Conservation (phyloP, 2,329 filamentous ascomycete species). For the Ceratocystis colombiana region DNA sequence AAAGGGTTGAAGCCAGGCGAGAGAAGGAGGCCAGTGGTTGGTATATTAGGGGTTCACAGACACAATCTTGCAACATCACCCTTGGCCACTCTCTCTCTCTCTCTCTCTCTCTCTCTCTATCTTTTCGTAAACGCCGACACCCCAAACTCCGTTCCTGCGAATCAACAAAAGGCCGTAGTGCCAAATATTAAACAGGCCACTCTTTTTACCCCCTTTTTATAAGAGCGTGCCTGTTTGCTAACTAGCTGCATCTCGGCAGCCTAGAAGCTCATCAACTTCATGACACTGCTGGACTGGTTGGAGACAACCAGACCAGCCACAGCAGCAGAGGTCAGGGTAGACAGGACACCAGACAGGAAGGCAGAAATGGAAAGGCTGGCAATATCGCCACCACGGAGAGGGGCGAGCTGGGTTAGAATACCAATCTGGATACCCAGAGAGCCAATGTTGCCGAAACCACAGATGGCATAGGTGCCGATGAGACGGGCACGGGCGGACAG, state of each 20-base stretch:
- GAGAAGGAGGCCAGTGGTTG: background rate
- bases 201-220: background rate
- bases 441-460: conserved; percentile 75
- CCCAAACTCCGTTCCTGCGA: conserved; percentile 7
- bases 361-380: conserved; percentile 66
- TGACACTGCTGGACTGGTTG: conserved; percentile 32
- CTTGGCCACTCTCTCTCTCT: background rate
- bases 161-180: background rate
- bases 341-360: conserved; percentile 64
- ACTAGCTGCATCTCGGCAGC: background rate
- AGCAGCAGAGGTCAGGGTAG: conserved; percentile 67
- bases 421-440: conserved; percentile 85
- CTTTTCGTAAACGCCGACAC: background rate
- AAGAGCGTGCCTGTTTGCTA: background rate
- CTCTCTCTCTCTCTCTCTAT: background rate
- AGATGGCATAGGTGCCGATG: conserved; percentile 79
- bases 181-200: background rate
- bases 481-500: conserved; percentile 62
- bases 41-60: conserved; percentile 4
- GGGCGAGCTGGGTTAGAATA: conserved; percentile 72
- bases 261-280: conserved; percentile 24
- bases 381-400: conserved; percentile 62
- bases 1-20: too few relatives aligned
- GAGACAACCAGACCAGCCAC: conserved; percentile 68
- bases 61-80: background rate